Evolutionary conservation across 1,284 basidiomycete genomes (phyloP), one percentile per base, ranked within the genome.

Genomic region (Fomitopsis pinicola): DNA sequence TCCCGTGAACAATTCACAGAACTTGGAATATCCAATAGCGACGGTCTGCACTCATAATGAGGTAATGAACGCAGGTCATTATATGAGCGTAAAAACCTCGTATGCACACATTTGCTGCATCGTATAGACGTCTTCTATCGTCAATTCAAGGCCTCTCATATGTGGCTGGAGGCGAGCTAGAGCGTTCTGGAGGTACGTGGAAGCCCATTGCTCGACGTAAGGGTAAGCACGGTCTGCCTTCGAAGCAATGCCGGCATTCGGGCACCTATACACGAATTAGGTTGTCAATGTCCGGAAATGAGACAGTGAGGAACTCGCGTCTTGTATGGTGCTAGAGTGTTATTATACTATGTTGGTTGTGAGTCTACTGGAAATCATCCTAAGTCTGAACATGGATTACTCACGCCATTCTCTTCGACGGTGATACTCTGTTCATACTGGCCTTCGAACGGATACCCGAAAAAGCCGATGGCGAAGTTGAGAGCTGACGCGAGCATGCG

Each of bases 391-490:
- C n/a, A n/a, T 22, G 9, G 8, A 19, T 9, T 50, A 73, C 82
- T 42, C 71, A 90, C 88, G 15, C 84, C 84, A 7, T 73, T 22
- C 0, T 78, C 82, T 73, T 95, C 92, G 54, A 94, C 88, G 33
- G 87, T 94, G 63, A 94, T 88, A 64, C 88, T 86, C 71, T 92
- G 87, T 57, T 91, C 82, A 69, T 93, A 95, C 72, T 94, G 86
- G 17, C 83, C 83, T 14, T 91, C 84, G 42, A 87, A 78, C 12
- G 94, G 92, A 65, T 89, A 88, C 0, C 92, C 92, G 69, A 95
- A 95, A 80, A 95, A 94, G 0, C 92, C 93, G 46, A 92, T 78
- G 2, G 91, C 92, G 69, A 95, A 94, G 73, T 95, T 94, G 64
- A 89, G 73, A 0, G 91, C 91, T 6, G 92, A 94, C 35, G 88